Conservation (phyloP, 2,329 filamentous ascomycete genomes). For the Colletotrichum sp. region DNA sequence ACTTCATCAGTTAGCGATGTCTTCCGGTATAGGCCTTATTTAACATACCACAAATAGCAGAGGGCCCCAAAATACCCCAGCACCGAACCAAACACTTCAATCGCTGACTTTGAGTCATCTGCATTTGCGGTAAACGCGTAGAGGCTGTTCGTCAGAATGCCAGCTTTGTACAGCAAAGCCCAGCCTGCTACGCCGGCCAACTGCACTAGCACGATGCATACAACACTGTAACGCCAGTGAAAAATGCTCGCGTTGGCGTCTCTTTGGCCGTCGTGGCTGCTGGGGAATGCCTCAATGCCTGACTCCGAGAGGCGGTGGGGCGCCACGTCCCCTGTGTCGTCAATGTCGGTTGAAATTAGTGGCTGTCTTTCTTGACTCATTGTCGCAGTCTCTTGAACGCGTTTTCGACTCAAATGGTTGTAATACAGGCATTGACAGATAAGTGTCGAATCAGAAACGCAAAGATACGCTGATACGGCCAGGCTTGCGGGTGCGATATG, state of each 20-base stretch:
- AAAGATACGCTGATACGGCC: background rate
- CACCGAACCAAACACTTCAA: background rate
- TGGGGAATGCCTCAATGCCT: background rate
- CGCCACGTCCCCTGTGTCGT: background rate
- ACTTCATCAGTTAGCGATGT: background rate
- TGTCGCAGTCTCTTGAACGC: background rate
- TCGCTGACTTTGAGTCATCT: background rate
- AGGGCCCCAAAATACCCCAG: background rate
- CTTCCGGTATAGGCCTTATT: fast-evolving
- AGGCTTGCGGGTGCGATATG: conserved; percentile 7
- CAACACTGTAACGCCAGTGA: background rate
- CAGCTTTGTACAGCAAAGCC: background rate
- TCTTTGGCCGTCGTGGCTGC: fast-evolving
- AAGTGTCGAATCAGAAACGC: conserved; percentile 7
- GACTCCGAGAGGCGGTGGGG: background rate
- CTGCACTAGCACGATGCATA: background rate
- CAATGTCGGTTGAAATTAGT: background rate
- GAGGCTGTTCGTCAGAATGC: background rate
- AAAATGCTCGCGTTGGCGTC: background rate
- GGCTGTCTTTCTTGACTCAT: background rate
- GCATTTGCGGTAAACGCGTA: background rate
- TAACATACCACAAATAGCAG: conserved; percentile 8
- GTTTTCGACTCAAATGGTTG: background rate
- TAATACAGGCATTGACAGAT: conserved; percentile 13
- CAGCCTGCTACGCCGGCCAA: background rate